phyloP scores from a whole-genome alignment of 805 yeast species.

The Wickerhamiella siamensis region DNA sequence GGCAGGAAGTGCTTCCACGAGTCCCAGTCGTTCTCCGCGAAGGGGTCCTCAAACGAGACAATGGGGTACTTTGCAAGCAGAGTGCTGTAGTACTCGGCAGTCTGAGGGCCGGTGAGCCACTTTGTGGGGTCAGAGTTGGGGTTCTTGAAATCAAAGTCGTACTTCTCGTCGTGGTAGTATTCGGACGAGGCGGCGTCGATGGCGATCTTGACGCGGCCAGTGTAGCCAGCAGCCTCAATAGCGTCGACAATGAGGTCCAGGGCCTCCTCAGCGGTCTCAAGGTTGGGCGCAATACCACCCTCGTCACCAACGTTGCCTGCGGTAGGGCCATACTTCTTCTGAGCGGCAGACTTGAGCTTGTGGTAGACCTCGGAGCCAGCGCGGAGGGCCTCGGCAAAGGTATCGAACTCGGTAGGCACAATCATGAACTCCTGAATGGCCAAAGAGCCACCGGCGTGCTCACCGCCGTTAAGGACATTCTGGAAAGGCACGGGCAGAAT shows the following conservation, averaged over 20 bases:
- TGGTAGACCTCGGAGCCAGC: slow-evolving; percentile 98
- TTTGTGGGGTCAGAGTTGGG: slow-evolving; percentile 80
- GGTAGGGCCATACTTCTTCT: slow-evolving; percentile 90
- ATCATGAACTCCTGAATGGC: slow-evolving; percentile 99
- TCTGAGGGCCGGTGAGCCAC: slow-evolving; percentile 80
- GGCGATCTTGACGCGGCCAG: slow-evolving; percentile 82
- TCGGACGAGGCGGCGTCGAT: slow-evolving; percentile 95
- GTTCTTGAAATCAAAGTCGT: slow-evolving; percentile 98
- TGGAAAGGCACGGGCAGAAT: slow-evolving; percentile 98
- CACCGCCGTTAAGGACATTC: slow-evolving; percentile 98
- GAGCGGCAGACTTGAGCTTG: slow-evolving; percentile 80
- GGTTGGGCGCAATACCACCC: slow-evolving; percentile 99
- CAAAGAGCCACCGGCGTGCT: slow-evolving; percentile 98
- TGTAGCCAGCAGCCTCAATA: slow-evolving; percentile 89
- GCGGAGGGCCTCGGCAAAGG: slow-evolving; percentile 92
- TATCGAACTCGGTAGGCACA: slow-evolving; percentile 82
- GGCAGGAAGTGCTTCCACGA: slow-evolving; percentile 86
- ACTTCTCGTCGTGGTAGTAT: slow-evolving; percentile 91
- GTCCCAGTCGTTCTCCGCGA: slow-evolving; percentile 99
- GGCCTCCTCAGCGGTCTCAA: slow-evolving; percentile 91
- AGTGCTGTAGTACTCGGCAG: slow-evolving; percentile 69
- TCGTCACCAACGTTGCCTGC: slow-evolving; percentile 99
- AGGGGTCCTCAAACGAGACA: slow-evolving; percentile 97
- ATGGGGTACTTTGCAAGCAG: slow-evolving; percentile 88
- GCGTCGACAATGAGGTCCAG: slow-evolving; percentile 83